These are phyloP conservation scores for Aphanoascus verrucosus DNA, from an alignment of 2,329 filamentous ascomycete species.

Conservation along the genomic window DNA sequence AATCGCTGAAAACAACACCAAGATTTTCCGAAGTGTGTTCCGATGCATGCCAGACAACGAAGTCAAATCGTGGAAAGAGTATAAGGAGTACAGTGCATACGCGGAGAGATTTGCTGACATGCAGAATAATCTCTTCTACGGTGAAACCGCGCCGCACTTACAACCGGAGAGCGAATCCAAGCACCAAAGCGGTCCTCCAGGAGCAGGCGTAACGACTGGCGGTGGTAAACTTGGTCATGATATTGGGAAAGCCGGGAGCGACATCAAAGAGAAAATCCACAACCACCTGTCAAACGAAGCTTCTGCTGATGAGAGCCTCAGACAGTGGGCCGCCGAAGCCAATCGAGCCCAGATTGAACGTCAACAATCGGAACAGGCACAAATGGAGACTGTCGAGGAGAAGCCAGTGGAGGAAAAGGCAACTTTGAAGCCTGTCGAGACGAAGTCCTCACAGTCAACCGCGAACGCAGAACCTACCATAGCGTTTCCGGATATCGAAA, in stretches of 20 bases:
- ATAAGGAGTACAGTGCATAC: slow-evolving; percentile 73
- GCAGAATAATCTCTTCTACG: slow-evolving; percentile 45
- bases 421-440: slow-evolving; percentile 24
- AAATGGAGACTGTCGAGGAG: slow-evolving; percentile 32
- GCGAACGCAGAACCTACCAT: slow-evolving; percentile 20
- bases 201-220: slow-evolving; percentile 20
- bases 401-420: slow-evolving; percentile 39
- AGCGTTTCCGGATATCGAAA: slow-evolving; percentile 19
- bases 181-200: slow-evolving; percentile 30
- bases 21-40: slow-evolving; percentile 86
- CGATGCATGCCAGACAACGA: slow-evolving; percentile 95
- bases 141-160: slow-evolving; percentile 15
- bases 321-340: slow-evolving; percentile 26
- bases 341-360: slow-evolving; percentile 27
- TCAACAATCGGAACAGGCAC: slow-evolving; percentile 23
- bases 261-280: slow-evolving; percentile 25
- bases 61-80: slow-evolving; percentile 85
- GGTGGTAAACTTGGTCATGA: slow-evolving; percentile 16
- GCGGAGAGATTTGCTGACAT: slow-evolving; percentile 62
- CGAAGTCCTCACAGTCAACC: slow-evolving; percentile 19
- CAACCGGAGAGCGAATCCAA: slow-evolving; percentile 30
- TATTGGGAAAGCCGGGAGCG: slow-evolving; percentile 23
- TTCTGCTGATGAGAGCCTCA: slow-evolving; percentile 28
- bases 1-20: slow-evolving; percentile 88
- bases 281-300: slow-evolving; percentile 16